Percentiles rank a stretch among this genome's conserved stretches.
phyloP scores from a whole-genome alignment of 345 rosid species.

The Eucalyptus regnans region DNA sequence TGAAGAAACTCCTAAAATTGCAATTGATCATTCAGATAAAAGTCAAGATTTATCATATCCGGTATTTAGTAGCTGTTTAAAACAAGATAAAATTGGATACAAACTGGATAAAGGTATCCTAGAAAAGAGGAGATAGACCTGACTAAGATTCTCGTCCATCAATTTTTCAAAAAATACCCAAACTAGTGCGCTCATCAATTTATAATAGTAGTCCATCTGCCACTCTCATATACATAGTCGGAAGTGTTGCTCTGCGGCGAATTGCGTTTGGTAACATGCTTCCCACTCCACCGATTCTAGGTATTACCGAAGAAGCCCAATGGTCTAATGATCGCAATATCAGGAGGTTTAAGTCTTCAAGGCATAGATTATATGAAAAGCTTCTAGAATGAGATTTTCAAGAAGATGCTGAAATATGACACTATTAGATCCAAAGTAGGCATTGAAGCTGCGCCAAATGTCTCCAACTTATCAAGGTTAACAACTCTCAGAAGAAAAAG shows the following conservation, averaged over 20 bases:
- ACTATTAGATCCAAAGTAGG: not conserved
- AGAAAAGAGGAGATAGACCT: no score
- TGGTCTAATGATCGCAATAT: not conserved
- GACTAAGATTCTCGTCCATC: no score
- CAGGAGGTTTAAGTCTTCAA: not conserved
- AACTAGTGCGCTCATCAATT: accelerated
- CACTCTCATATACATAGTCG: not conserved
- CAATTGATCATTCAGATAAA: no score
- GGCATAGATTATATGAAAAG: not conserved
- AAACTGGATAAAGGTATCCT: no score
- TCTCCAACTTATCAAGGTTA: not conserved
- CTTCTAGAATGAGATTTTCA: not conserved
- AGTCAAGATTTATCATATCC: accelerated
- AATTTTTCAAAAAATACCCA: no score
- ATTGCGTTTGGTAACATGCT: not conserved
- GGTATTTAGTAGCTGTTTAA: accelerated
- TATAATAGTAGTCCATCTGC: not conserved
- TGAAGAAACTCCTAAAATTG: not conserved
- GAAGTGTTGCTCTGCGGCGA: not conserved
- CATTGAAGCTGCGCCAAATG: not conserved
- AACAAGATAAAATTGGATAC: no score
- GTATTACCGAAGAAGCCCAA: not conserved
- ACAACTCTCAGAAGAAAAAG: not conserved
- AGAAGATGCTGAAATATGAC: not conserved
- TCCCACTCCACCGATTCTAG: not conserved